Base-by-base conservation (phyloP, 202 grass and related monocot genomes). In the Dendrocalamus latiflorus region DNA sequence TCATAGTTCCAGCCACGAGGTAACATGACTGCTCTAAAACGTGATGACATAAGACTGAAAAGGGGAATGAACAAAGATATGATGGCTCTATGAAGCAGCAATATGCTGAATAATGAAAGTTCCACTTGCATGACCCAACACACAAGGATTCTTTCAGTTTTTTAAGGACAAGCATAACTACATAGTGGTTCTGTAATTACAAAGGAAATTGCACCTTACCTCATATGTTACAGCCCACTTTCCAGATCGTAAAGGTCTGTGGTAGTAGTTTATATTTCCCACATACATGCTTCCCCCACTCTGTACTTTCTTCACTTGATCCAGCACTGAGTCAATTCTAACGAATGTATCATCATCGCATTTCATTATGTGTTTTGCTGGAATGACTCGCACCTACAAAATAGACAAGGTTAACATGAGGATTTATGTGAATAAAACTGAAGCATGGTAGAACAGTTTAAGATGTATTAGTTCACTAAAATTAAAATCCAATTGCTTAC, bases 161-260 rank as follows among this genome's bases (percentile, higher is more conserved):
- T 45, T 72, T 17, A 72, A 65, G 37, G 25, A 41, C 26, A 1
- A 47, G 10, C 38, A 65, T 56, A n/a, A 4, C 43, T 45, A 34
- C 18, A 54, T 1, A 12, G 26, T 34, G 22, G 21, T 43, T 60
- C 69, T 16, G 45, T 61, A 70, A 26, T 45, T 56, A 62, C 55
- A 75, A 72, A 77, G 44, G 48, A 74, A 79, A 43, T 55, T 33
- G 42, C 28, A 59, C 76, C 55, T 65, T 91, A 94, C 92, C 89
- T 94, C 92, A 77, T 90, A 89, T 70, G 89, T 91, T 16, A 94
- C 89, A 68, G 92, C 84, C 92, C 92, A 94, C 81, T 94, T 94
- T 65, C 92, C 92, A 80, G 77, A 85, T 72, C 92, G 76, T 36
- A 94, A 54, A 51, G 92, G 92, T 33, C 70, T 74, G 68, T 94